A percentile compares a stretch with the other conserved stretches of the same genome.
Conservation (phyloP, 176 grass and related monocot genomes). For the Triticum dicoccoides region DNA sequence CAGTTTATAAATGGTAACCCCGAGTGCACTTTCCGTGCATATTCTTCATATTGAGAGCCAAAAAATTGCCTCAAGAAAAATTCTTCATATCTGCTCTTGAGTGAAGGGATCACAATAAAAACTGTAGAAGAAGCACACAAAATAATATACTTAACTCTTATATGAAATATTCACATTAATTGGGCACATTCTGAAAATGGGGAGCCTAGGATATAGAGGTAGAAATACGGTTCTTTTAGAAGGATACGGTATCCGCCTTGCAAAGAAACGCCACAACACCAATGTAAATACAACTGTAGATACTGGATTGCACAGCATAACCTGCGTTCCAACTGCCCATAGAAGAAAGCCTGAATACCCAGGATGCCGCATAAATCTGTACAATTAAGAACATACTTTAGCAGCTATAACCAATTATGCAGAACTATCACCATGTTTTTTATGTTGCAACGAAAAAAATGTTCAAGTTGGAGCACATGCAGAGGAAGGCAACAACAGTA, state of each 20-base stretch:
- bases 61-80: slow-evolving; percentile 99
- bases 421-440: background rate
- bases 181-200: background rate
- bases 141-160: background rate
- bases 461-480: background rate
- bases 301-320: slow-evolving; percentile 93
- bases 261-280: slow-evolving; percentile 80
- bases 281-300: slow-evolving; percentile 56
- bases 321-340: slow-evolving; percentile 88
- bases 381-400: slow-evolving; percentile 22
- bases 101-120: slow-evolving; percentile 57
- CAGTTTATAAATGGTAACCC: slow-evolving; percentile 91
- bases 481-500: background rate
- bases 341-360: slow-evolving; percentile 87
- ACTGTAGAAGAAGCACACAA: slow-evolving; percentile 4
- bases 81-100: slow-evolving; percentile 73
- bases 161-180: slow-evolving; percentile 11
- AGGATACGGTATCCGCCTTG: slow-evolving; percentile 89
- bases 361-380: slow-evolving; percentile 90
- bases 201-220: background rate
- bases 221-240: background rate
- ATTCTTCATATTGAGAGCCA: slow-evolving; percentile 66
- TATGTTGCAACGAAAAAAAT: background rate
- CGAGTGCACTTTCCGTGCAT: slow-evolving; percentile 61
- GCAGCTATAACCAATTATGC: background rate